Percentiles rank a stretch among this genome's conserved stretches.
Evolutionary conservation across 225 moss, liverwort and hornwort species (phyloP).

Genomic region (Sphagnum tenellum): DNA sequence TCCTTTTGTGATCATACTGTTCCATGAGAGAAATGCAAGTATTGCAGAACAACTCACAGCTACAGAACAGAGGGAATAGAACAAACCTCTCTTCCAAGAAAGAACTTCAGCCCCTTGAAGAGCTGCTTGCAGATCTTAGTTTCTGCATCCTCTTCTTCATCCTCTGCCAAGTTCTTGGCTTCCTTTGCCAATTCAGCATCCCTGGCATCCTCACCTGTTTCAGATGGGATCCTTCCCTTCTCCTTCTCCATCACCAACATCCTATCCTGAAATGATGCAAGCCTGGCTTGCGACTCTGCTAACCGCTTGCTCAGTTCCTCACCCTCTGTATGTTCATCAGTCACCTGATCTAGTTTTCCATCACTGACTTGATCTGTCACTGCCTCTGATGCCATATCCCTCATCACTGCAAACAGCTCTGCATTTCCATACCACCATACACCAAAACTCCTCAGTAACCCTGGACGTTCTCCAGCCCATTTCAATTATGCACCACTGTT

Average conservation of each 20-base stretch:
- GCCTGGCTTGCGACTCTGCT: slow-evolving; percentile 43
- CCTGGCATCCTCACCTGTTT: slow-evolving; percentile 14
- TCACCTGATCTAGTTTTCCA: slow-evolving; percentile 10
- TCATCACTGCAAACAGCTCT: slow-evolving; percentile 58
- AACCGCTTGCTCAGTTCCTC: slow-evolving; percentile 18
- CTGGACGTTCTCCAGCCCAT: neutral
- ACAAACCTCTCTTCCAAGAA: slow-evolving; percentile 62
- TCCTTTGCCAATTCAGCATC: slow-evolving; percentile 14
- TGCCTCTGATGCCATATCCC: slow-evolving; percentile 30
- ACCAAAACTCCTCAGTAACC: neutral
- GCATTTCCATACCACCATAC: neutral
- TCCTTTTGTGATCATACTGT: too few species aligned
- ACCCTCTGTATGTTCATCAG: slow-evolving; percentile 22
- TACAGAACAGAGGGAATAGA: neutral
- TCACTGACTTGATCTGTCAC: slow-evolving; percentile 13
- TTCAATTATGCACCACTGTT: too few species aligned
- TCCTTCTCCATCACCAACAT: slow-evolving; percentile 38
- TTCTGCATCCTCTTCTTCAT: slow-evolving; percentile 35
- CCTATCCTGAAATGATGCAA: slow-evolving; percentile 48
- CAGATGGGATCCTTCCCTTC: slow-evolving; percentile 3
- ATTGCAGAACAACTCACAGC: neutral
- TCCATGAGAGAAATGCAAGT: too few species aligned
- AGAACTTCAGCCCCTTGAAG: slow-evolving; percentile 58
- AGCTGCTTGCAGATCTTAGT: slow-evolving; percentile 34
- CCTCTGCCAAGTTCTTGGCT: slow-evolving; percentile 7